These are phyloP conservation scores for Pelargonium citronellum DNA, from an alignment of 441 rosid species.

Conservation along the genomic window DNA sequence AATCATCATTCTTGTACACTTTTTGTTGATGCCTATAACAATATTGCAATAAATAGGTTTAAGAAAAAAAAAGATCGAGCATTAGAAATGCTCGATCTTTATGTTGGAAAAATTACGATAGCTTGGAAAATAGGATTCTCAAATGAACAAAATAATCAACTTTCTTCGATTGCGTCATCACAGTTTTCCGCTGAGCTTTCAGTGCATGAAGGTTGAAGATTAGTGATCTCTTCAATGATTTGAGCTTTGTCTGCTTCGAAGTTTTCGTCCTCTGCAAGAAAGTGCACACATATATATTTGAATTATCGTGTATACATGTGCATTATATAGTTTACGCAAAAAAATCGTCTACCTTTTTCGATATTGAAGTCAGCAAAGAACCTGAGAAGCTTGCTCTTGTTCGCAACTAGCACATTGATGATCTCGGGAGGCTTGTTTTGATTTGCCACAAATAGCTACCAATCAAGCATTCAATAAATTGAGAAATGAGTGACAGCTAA, in stretches of 20 bases:
- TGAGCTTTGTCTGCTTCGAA: constrained; percentile 52
- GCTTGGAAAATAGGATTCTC: too few relatives aligned
- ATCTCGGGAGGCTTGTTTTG: constrained; percentile 56
- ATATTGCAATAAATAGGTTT: neutral
- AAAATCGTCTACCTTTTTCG: constrained; percentile 39
- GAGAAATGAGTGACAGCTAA: neutral
- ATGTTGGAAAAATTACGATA: too few relatives aligned
- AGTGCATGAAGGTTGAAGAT: constrained; percentile 33
- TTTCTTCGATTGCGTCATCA: neutral
- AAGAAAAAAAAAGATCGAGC: neutral
- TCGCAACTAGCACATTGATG: constrained; percentile 36
- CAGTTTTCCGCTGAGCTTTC: constrained; percentile 18
- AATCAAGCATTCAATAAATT: neutral
- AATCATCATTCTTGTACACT: constrained; percentile 2
- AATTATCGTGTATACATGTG: neutral
- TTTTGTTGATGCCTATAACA: constrained; percentile 1
- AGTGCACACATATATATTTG: neutral
- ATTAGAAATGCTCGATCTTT: too few relatives aligned
- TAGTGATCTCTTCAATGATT: constrained; percentile 43
- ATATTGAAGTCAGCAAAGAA: constrained; percentile 39
- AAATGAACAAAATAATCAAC: neutral
- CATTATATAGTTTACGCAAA: too few relatives aligned
- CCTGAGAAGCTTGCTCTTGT: constrained; percentile 50
- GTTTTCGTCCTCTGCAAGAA: constrained; percentile 42
- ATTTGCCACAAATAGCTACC: constrained; percentile 57